Percentiles rank a stretch among this genome's conserved stretches.
Evolutionary conservation across 805 yeast genomes (phyloP).

Genomic region (Kuraishia piskuri): DNA sequence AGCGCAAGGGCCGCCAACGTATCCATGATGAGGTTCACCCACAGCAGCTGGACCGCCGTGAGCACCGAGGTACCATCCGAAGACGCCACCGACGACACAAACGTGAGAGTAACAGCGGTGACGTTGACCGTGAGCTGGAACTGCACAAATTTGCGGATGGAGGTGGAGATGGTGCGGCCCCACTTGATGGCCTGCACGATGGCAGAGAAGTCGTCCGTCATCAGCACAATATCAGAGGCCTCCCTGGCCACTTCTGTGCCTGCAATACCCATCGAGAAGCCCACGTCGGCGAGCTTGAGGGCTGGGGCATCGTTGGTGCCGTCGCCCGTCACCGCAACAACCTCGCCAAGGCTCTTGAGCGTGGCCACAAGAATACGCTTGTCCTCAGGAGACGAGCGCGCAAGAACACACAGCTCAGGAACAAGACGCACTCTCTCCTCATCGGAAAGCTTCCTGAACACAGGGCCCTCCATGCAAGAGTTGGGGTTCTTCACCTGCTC

Average conservation of each 20-base stretch:
- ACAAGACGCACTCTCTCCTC: slow-evolving; percentile 49
- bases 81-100: slow-evolving; percentile 86
- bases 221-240: slow-evolving; percentile 95
- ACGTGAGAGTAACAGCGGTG: slow-evolving; percentile 92
- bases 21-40: slow-evolving; percentile 98
- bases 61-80: slow-evolving; percentile 75
- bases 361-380: slow-evolving; percentile 81
- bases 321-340: slow-evolving; percentile 98
- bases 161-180: slow-evolving; percentile 95
- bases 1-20: slow-evolving; percentile 95
- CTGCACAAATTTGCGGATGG: slow-evolving; percentile 92
- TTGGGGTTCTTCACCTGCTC: slow-evolving; percentile 43
- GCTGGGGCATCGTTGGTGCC: slow-evolving; percentile 99
- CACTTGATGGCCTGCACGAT: slow-evolving; percentile 96
- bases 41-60: slow-evolving; percentile 92
- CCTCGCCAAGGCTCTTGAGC: slow-evolving; percentile 73
- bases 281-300: slow-evolving; percentile 91
- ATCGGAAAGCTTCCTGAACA: slow-evolving; percentile 58
- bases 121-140: slow-evolving; percentile 94
- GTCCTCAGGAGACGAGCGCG: slow-evolving; percentile 95
- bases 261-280: slow-evolving; percentile 96
- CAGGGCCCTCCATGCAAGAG: slow-evolving; percentile 89
- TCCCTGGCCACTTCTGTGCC: slow-evolving; percentile 99
- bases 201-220: slow-evolving; percentile 90
- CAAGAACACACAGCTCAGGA: slow-evolving; percentile 78